A percentile compares a stretch with the other conserved stretches of the same genome.
These are phyloP conservation scores for Teunomyces cretensis DNA, from an alignment of 805 yeast genomes.

Conservation along the genomic window DNA sequence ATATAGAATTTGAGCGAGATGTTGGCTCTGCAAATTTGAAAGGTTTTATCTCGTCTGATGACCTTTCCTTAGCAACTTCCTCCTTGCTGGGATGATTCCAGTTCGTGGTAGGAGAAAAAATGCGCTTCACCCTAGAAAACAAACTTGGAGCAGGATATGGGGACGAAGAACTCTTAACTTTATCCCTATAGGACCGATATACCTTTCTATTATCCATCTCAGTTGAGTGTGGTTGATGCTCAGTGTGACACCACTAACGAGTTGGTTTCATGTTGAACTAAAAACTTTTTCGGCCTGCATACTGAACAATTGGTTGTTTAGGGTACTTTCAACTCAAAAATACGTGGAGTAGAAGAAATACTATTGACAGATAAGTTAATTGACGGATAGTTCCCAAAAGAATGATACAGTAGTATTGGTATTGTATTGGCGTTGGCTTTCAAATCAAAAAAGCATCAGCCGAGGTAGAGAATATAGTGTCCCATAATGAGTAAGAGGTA, in stretches of 20 bases:
- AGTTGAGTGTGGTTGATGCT: neutral
- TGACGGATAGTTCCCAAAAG: neutral
- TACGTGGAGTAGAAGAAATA: neutral
- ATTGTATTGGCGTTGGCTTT: too few species aligned
- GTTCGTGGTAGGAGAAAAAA: constrained; percentile 14
- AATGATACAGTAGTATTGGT: neutral
- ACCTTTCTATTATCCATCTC: constrained; percentile 38
- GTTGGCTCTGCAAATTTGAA: constrained; percentile 11
- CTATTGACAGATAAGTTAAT: neutral
- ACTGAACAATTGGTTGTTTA: neutral
- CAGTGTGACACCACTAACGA: neutral
- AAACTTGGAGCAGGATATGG: constrained; percentile 26
- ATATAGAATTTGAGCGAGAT: constrained; percentile 6
- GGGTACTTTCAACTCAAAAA: neutral
- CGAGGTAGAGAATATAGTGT: too few species aligned
- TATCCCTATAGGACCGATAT: constrained; percentile 26
- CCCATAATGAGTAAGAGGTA: too few species aligned
- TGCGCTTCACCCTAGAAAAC: constrained; percentile 27
- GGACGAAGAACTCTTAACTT: constrained; percentile 18
- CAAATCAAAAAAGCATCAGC: too few species aligned
- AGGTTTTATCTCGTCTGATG: constrained; percentile 2
- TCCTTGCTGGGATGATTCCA: constrained; percentile 1
- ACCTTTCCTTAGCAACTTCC: neutral
- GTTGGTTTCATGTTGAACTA: constrained; percentile 1
- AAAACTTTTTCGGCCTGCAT: constrained; percentile 5